Evolutionary conservation across 2,329 filamentous ascomycete genomes (phyloP).

Genomic region (Curvularia verruculosa): DNA sequence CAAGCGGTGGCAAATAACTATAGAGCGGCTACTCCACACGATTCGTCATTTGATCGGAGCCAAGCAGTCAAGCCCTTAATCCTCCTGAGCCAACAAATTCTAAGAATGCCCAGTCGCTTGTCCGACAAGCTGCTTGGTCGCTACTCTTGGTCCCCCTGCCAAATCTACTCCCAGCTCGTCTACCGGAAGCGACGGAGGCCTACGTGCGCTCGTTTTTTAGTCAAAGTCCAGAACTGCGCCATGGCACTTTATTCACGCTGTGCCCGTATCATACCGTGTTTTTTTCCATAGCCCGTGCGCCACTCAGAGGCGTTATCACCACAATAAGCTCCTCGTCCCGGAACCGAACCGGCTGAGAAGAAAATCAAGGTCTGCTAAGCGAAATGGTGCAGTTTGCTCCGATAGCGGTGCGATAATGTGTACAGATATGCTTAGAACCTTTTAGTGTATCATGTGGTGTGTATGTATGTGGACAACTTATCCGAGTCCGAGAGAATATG

Average conservation of each 20-base stretch:
- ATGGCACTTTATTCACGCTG: not conserved
- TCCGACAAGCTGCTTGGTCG: not conserved
- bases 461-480: too few species aligned
- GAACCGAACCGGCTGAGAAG: not conserved
- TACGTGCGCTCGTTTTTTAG: not conserved
- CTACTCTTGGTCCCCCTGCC: not conserved
- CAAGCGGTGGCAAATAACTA: not conserved
- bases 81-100: not conserved
- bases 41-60: not conserved
- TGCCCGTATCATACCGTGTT: not conserved
- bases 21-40: not conserved
- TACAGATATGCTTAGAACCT: too few species aligned
- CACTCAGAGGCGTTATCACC: not conserved
- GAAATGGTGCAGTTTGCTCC: not conserved
- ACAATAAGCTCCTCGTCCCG: not conserved
- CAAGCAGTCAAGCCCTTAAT: not conserved
- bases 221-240: not conserved
- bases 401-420: not conserved
- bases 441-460: too few species aligned
- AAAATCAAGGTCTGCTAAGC: not conserved
- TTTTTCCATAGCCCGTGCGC: not conserved
- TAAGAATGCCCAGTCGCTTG: not conserved
- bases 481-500: too few species aligned
- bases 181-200: not conserved
- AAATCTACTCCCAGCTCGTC: not conserved